A percentile compares a stretch with the other conserved stretches of the same genome.
Conservation (phyloP, 1,139 yeast genomes). For the Yamadazyma friedrichii region DNA sequence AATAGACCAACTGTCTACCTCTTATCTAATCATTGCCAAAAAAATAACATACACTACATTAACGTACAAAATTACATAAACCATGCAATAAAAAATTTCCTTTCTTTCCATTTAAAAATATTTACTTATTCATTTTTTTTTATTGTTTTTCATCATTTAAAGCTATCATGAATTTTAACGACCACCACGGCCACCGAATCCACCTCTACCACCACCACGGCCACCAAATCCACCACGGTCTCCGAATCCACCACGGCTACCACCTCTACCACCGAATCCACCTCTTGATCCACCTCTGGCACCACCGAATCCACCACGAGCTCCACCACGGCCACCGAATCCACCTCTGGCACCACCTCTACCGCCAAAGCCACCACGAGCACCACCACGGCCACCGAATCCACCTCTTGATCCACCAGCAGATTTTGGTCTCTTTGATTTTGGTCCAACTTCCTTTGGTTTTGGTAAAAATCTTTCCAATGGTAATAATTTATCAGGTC, state of each 20-base stretch:
- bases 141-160: too few relatives aligned
- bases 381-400: conserved; percentile 48
- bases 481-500: conserved; percentile 92
- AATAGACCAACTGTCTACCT: conserved; percentile 2
- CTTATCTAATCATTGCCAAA: conserved; percentile 2
- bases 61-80: conserved; percentile 4
- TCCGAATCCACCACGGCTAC: conserved; percentile 46
- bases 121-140: too few relatives aligned
- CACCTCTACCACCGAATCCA: conserved; percentile 32
- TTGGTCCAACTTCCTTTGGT: conserved; percentile 76
- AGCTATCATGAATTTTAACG: conserved; percentile 23
- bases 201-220: conserved; percentile 43
- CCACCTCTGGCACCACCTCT: conserved; percentile 52
- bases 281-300: conserved; percentile 30
- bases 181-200: conserved; percentile 41
- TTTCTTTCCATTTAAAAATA: neutral
- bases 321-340: conserved; percentile 46
- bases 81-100: neutral
- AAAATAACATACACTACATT: conserved; percentile 4
- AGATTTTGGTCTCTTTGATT: conserved; percentile 70
- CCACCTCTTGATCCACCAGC: conserved; percentile 35
- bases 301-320: conserved; percentile 24
- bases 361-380: conserved; percentile 39
- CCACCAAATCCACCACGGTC: conserved; percentile 15
- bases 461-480: conserved; percentile 94